These are phyloP conservation scores for Mycosphaerella sp. DNA, from an alignment of 2,329 filamentous ascomycete genomes.

Conservation along the genomic window DNA sequence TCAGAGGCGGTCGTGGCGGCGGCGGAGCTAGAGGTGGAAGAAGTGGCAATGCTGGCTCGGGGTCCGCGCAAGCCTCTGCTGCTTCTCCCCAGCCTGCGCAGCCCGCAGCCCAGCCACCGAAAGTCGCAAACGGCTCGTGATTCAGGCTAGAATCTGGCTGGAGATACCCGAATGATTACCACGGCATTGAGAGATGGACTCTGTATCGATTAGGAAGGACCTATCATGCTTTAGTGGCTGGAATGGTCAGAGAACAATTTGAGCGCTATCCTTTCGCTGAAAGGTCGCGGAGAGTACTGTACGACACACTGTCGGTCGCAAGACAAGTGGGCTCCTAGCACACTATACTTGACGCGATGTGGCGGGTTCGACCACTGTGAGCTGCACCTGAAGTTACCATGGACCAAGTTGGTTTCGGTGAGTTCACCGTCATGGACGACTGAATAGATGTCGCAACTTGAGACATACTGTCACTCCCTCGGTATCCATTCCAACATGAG, in stretches of 20 bases:
- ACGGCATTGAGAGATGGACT: background rate
- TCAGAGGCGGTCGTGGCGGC: constrained; percentile 18
- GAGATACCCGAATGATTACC: background rate
- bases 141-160: background rate
- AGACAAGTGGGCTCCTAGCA: too few relatives aligned
- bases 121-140: constrained; percentile 1
- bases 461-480: background rate
- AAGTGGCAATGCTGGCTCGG: constrained; percentile 11
- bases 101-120: background rate
- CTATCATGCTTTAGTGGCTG: background rate
- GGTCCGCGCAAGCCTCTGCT: constrained; percentile 1
- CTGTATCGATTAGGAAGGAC: background rate
- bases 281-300: too few relatives aligned
- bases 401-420: background rate
- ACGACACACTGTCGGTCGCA: too few relatives aligned
- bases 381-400: too few relatives aligned
- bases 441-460: background rate
- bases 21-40: constrained; percentile 17
- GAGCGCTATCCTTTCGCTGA: too few relatives aligned
- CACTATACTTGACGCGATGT: too few relatives aligned
- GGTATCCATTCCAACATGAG: background rate
- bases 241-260: background rate
- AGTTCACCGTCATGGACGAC: background rate
- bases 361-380: too few relatives aligned
- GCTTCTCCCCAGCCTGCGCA: background rate